Conservation (phyloP, 257 asterid species). For the Ballota nigra region DNA sequence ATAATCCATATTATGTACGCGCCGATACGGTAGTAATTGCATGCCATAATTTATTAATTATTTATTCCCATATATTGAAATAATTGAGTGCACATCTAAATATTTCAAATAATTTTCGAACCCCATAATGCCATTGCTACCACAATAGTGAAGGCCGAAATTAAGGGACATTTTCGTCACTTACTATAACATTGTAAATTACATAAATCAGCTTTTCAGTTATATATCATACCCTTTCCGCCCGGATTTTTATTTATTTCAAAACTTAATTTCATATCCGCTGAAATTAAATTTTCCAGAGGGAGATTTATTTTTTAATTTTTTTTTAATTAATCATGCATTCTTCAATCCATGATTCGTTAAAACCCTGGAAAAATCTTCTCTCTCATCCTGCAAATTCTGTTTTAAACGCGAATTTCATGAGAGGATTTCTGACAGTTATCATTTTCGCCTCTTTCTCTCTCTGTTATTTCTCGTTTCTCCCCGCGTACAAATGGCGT, state of each 20-base stretch:
- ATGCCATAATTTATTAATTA: background rate
- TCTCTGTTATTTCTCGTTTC: slow-evolving; percentile 38
- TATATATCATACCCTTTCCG: background rate
- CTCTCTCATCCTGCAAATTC: slow-evolving; percentile 2
- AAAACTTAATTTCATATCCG: background rate
- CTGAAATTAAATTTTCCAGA: background rate
- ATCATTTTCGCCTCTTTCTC: slow-evolving; percentile 36
- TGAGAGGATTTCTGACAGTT: slow-evolving; percentile 44
- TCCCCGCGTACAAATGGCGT: slow-evolving; percentile 29
- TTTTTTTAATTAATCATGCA: background rate
- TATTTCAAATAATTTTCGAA: background rate
- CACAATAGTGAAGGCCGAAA: slow-evolving; percentile 1
- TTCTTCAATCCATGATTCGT: slow-evolving; percentile 18
- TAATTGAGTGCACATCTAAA: slow-evolving; percentile 23
- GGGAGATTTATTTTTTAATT: no score
- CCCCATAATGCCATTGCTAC: slow-evolving; percentile 20
- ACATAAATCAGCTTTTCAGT: background rate
- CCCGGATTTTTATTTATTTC: background rate
- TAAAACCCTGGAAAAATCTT: slow-evolving; percentile 39
- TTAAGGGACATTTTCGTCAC: background rate
- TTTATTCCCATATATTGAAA: background rate
- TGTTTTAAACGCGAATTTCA: slow-evolving; percentile 28
- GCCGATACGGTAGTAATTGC: background rate
- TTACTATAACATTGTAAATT: slow-evolving; percentile 16
- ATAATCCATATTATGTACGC: background rate